Evolutionary conservation across 495 filamentous ascomycete species (phyloP), one percentile per base, ranked within the genome.

Genomic region (Xylaria sp.): DNA sequence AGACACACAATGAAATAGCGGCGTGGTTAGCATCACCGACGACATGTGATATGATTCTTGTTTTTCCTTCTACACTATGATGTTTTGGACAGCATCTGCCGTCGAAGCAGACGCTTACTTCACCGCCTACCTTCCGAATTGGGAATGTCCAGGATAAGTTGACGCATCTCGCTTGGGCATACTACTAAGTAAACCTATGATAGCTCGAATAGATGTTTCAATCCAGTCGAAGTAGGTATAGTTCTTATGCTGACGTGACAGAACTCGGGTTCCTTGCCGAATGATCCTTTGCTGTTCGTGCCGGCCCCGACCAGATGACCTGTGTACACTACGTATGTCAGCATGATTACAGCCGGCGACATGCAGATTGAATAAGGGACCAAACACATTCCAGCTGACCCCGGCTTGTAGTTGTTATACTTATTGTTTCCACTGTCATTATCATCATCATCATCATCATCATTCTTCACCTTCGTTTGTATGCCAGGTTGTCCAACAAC

Each of bases 161-260:
- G 64, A 31, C 31, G 40, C 37, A 40, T 68, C 53, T 61, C 40
- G 52, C 37, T 68, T 46, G 66, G 37, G 66, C 53, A 46, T 31
- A 61, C 41, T 37, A n/a, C n/a, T n/a, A n/a, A n/a, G n/a, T n/a
- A 58, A 43, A 33, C 52, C 65, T 58, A 58, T 43, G 24, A 33
- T 26, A 15, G 33, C 48, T 41, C 64, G 35, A 8, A 65, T 37
- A 24, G 26, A 37, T 37, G 62, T 50, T 65, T 65, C 48, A 31
- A 37, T 59, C 57, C 31, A 59, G 31, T 59, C 57, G 31, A 55
- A 55, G 48, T 55, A 55, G 50, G 50, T 40, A 37, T 68, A 31
- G 50, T 31, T 33, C 66, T 59, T 33, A 44, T 7, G 66, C 66
- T 68, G 66, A 68, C 66, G 26, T 68, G 66, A 68, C 52, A 44